Percentiles rank a stretch among this genome's conserved stretches.
Evolutionary conservation across 495 filamentous ascomycete species (phyloP).

Genomic region (Neurospora intermedia): DNA sequence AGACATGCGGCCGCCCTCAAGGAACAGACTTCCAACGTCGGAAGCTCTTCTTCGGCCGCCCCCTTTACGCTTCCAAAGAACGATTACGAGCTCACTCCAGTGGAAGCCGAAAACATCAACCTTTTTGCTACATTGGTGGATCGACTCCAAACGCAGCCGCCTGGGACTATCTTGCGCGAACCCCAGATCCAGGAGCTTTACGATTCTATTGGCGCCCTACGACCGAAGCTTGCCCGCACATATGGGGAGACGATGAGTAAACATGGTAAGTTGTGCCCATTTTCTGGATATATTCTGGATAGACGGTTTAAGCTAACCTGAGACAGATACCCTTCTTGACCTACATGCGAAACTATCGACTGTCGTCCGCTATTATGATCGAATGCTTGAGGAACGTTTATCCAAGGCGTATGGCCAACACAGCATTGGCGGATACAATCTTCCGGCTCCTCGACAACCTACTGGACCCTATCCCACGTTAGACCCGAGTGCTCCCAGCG

Average conservation of each 20-base stretch:
- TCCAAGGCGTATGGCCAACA: slow-evolving; percentile 88
- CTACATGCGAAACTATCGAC: slow-evolving; percentile 91
- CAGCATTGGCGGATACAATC: slow-evolving; percentile 43
- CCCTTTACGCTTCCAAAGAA: slow-evolving; percentile 58
- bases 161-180: slow-evolving; percentile 87
- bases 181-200: slow-evolving; percentile 98
- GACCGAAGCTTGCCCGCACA: slow-evolving; percentile 88
- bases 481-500: slow-evolving; percentile 37
- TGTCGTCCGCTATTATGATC: slow-evolving; percentile 96
- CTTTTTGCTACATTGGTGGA: slow-evolving; percentile 92
- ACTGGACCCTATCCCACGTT: slow-evolving; percentile 60
- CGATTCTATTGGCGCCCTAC: slow-evolving; percentile 83
- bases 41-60: slow-evolving; percentile 24
- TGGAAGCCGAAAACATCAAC: slow-evolving; percentile 95
- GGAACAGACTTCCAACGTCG: slow-evolving; percentile 46
- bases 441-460: slow-evolving; percentile 40
- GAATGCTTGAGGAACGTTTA: slow-evolving; percentile 92
- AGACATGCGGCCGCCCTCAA: slow-evolving; percentile 72
- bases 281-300: slow-evolving; percentile 27
- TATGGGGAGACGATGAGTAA: slow-evolving; percentile 99
- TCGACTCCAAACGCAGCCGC: slow-evolving; percentile 86
- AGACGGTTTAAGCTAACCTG: slow-evolving; percentile 22
- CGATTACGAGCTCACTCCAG: slow-evolving; percentile 87
- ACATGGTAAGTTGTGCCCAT: slow-evolving; percentile 54
- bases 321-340: slow-evolving; percentile 70